These are phyloP conservation scores for Nephelium lappaceum DNA, from an alignment of 345 rosid species.

Conservation along the genomic window DNA sequence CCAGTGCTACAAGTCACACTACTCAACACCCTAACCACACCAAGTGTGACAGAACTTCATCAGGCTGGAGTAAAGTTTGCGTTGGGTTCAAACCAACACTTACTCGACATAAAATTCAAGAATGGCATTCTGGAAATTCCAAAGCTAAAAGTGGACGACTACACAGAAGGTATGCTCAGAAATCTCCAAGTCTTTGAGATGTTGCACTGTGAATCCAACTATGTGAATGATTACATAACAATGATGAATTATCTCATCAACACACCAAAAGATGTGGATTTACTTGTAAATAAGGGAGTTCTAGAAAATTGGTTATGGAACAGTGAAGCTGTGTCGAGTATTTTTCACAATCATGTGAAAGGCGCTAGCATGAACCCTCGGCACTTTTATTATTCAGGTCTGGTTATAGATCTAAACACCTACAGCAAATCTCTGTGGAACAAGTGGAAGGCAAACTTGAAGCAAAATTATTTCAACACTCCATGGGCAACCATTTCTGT, in stretches of 20 bases:
- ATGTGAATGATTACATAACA: not conserved
- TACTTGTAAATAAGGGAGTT: constrained; percentile 1
- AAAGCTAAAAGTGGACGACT: accelerated
- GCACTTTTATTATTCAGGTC: not conserved
- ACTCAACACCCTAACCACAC: not conserved
- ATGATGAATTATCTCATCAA: constrained; percentile 12
- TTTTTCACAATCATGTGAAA: not conserved
- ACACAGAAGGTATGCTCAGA: not conserved
- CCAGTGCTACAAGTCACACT: not conserved
- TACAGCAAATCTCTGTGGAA: constrained; percentile 2
- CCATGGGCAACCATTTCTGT: constrained; percentile 30
- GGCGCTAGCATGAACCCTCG: accelerated
- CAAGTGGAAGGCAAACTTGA: constrained; percentile 24
- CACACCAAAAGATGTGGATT: constrained; percentile 2
- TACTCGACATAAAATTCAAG: constrained; percentile 18
- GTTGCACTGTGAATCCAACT: not conserved
- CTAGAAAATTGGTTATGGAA: not conserved
- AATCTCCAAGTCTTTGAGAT: constrained; percentile 29
- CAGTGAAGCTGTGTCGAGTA: not conserved
- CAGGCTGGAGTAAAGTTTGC: constrained; percentile 15
- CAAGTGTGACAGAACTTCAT: constrained; percentile 12
- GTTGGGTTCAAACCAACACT: not conserved
- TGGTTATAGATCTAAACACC: not conserved
- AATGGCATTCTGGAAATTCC: constrained; percentile 26
- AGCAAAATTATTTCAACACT: constrained; percentile 8